Conservation (phyloP, 495 filamentous ascomycete species). For the Penicillium fimorum region DNA sequence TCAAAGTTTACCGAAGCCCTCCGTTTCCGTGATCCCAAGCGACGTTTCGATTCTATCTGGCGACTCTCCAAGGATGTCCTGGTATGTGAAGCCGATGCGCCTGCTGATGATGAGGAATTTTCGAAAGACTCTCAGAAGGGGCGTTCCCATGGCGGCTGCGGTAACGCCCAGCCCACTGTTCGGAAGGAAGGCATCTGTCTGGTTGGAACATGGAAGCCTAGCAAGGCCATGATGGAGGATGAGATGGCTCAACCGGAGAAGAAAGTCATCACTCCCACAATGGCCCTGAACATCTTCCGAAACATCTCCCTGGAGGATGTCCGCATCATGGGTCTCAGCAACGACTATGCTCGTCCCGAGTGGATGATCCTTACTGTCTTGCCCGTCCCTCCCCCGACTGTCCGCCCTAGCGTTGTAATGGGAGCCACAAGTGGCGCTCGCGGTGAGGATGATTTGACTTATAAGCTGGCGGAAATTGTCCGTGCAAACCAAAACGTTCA, state of each 20-base stretch:
- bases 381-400: slow-evolving; percentile 91
- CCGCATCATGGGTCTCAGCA: slow-evolving; percentile 82
- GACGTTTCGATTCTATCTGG: slow-evolving; percentile 88
- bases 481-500: slow-evolving; percentile 94
- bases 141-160: slow-evolving; percentile 83
- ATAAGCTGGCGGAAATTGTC: slow-evolving; percentile 97
- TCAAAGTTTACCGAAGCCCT: slow-evolving; percentile 77
- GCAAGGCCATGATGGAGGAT: slow-evolving; percentile 65
- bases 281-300: slow-evolving; percentile 80
- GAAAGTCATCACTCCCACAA: slow-evolving; percentile 75
- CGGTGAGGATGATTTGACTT: slow-evolving; percentile 97
- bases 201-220: slow-evolving; percentile 74
- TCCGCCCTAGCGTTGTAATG: slow-evolving; percentile 94
- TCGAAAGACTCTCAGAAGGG: slow-evolving; percentile 46
- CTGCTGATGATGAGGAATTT: slow-evolving; percentile 62
- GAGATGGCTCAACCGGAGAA: slow-evolving; percentile 73
- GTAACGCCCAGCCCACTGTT: slow-evolving; percentile 84
- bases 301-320: slow-evolving; percentile 78
- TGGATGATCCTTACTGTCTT: slow-evolving; percentile 98
- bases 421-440: slow-evolving; percentile 79
- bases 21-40: slow-evolving; percentile 82
- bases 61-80: slow-evolving; percentile 81
- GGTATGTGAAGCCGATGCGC: slow-evolving; percentile 71
- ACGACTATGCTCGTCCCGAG: slow-evolving; percentile 90
- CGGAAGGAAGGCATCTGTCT: slow-evolving; percentile 81